Evolutionary conservation across 2,329 filamentous ascomycete genomes (phyloP), one percentile per base, ranked within the genome.

Genomic region (Penicillium sp.): DNA sequence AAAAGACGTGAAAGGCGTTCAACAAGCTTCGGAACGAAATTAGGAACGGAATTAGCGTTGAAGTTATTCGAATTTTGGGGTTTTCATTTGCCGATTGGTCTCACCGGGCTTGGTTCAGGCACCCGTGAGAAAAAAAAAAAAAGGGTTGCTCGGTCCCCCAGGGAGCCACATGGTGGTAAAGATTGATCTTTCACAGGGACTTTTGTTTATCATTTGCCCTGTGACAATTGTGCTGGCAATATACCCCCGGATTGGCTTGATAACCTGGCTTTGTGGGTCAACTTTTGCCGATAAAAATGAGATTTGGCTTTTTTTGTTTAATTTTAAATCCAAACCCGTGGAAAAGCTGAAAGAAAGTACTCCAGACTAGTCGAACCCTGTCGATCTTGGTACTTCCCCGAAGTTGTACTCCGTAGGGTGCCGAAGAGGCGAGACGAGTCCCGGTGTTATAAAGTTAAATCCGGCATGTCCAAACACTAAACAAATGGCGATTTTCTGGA

Each of bases 361-460:
- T 56, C 54, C 46, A 54, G 62, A 61, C 57, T 62, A 59, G 61
- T 66, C 58, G 48, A 64, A 64, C 65, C 64, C 64, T 67, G 65
- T 64, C 61, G 65, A 67, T 67, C 65, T 45, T 48, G 55, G 19
- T 15, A 21, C 17, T 33, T 43, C 33, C 54, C 47, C 54, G 54
- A 60, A 10, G 35, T 31, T 37, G 37, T 38, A 10, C n/a, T 19
- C n/a, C n/a, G 10, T 25, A 48, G 43, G 52, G 65, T 58, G 62
- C 65, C 63, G 65, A 67, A 21, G 41, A 58, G 54, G n/a, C 62
- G 63, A 67, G 27, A 40, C 21, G 23, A 48, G 9, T 41, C 27
- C 53, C 54, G 19, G 53, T 54, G 23, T 23, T 43, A 50, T 45
- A 63, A 62, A 60, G 59, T 60, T 57, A 63, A 58, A 58, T 41